A percentile compares a stretch with the other conserved stretches of the same genome.
Evolutionary conservation across 805 yeast genomes (phyloP).

Genomic region (Priceomyces castillae): DNA sequence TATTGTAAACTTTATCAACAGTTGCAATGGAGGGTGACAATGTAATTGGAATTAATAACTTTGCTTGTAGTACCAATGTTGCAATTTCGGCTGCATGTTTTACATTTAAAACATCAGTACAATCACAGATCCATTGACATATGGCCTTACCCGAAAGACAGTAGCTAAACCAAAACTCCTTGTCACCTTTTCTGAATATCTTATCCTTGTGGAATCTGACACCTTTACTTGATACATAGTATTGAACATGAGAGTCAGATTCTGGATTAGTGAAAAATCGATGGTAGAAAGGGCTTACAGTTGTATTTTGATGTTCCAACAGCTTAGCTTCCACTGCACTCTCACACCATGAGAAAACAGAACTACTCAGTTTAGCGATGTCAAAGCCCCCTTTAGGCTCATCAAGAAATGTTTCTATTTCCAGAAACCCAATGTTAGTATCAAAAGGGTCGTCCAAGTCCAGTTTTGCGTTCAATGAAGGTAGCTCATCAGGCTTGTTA

Average conservation of each 20-base stretch:
- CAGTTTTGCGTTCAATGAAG: slow-evolving; percentile 31
- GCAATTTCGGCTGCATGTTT: slow-evolving; percentile 56
- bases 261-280: slow-evolving; percentile 84
- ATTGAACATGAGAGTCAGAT: slow-evolving; percentile 77
- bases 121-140: slow-evolving; percentile 87
- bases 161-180: slow-evolving; percentile 30
- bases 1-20: slow-evolving; percentile 21
- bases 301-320: no score
- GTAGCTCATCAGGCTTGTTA: slow-evolving; percentile 48
- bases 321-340: background rate
- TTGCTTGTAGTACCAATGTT: slow-evolving; percentile 45
- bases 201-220: slow-evolving; percentile 54
- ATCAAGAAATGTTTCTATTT: background rate
- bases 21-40: slow-evolving; percentile 32
- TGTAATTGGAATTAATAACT: slow-evolving; percentile 46
- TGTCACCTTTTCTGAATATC: slow-evolving; percentile 23
- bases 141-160: slow-evolving; percentile 73
- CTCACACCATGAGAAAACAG: slow-evolving; percentile 1
- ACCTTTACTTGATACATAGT: slow-evolving; percentile 66
- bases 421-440: slow-evolving; percentile 3
- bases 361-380: background rate
- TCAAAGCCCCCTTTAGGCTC: slow-evolving; percentile 1
- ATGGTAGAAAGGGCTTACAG: slow-evolving; percentile 65
- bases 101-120: slow-evolving; percentile 64
- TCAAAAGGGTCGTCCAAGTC: slow-evolving; percentile 14